Evolutionary conservation across 306 rosid genomes (phyloP), one percentile per base, ranked within the genome.

Genomic region (Chamaecrista fasciculata): DNA sequence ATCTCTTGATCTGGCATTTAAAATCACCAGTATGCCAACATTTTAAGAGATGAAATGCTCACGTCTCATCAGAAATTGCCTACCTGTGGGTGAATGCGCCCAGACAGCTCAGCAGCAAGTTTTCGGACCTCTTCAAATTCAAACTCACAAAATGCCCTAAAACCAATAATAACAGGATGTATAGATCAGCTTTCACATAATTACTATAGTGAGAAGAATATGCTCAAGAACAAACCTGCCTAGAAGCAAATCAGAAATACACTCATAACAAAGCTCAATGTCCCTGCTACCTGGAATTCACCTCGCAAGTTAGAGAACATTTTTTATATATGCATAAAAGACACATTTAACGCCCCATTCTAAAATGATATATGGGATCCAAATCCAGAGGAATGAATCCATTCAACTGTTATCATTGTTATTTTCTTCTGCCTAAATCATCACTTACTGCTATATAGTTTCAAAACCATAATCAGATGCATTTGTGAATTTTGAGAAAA

Each of bases 21-120:
- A 67, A 70, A 59, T 52, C 44, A 51, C 71, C 23, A 40, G 26
- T 4, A 11, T 42, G 28, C 55, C 12, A 39, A 12, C 23, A 50
- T 23, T 55, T 52, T 5, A 61, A 2, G 31, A 33, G 34, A 44
- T 25, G 36, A 70, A 59, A 70, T 49, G 34, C 18, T 24, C 57
- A 55, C n/a, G 42, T 58, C 76, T 47, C 62, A 47, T 62, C 21
- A 4, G 18, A 68, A 78, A 18, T 14, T 6, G 69, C n/a, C 69
- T 86, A 93, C 97, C 74, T 86, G 85, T 49, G 96, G 97, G 79
- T 93, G 97, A 82, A 93, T 79, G 80, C 96, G 92, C 43, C 97
- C 97, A 80, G 94, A 86, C 10, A 93, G 82, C 89, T 93, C 97
- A 79, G 98, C 97, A 71, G 98, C 89, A 59, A 88, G 89, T 73